These are phyloP conservation scores for Guadua angustifolia DNA, from an alignment of 176 grass and related monocot species.

Conservation along the genomic window DNA sequence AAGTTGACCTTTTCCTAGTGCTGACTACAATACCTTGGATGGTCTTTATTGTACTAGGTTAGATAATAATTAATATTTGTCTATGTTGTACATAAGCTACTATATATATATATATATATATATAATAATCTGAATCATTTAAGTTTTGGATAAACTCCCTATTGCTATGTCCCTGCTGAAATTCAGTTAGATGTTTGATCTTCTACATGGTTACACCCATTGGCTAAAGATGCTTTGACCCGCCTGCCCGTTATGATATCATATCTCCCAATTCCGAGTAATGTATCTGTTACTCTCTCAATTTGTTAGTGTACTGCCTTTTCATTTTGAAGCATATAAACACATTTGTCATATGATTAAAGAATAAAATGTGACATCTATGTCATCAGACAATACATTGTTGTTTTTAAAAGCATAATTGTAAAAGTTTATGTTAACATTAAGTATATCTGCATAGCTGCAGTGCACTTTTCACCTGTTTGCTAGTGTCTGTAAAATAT, in stretches of 20 bases:
- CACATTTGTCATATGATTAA: not conserved
- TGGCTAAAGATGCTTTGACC: not conserved
- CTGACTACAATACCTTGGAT: slow-evolving; percentile 36
- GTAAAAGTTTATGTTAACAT: not conserved
- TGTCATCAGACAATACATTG: slow-evolving; percentile 19
- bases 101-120: not conserved
- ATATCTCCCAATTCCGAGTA: not conserved
- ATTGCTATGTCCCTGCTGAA: not conserved
- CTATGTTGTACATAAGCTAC: not conserved
- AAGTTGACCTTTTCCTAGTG: slow-evolving; percentile 27
- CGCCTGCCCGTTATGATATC: not conserved
- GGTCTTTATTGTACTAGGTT: slow-evolving; percentile 11
- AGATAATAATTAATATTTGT: slow-evolving; percentile 25
- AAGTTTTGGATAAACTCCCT: not conserved
- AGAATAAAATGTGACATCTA: slow-evolving; percentile 1
- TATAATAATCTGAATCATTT: not conserved
- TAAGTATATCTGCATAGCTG: not conserved
- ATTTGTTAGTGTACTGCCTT: not conserved
- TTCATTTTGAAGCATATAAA: not conserved
- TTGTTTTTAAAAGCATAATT: not conserved
- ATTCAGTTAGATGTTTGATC: slow-evolving; percentile 2
- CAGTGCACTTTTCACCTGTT: not conserved
- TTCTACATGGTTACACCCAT: not conserved
- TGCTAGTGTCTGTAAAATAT: not conserved
- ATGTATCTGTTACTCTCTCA: not conserved